Percentiles rank a stretch among this genome's conserved stretches.
Conservation (phyloP, 1,284 basidiomycete species). For the Marasmius tenuissimus region DNA sequence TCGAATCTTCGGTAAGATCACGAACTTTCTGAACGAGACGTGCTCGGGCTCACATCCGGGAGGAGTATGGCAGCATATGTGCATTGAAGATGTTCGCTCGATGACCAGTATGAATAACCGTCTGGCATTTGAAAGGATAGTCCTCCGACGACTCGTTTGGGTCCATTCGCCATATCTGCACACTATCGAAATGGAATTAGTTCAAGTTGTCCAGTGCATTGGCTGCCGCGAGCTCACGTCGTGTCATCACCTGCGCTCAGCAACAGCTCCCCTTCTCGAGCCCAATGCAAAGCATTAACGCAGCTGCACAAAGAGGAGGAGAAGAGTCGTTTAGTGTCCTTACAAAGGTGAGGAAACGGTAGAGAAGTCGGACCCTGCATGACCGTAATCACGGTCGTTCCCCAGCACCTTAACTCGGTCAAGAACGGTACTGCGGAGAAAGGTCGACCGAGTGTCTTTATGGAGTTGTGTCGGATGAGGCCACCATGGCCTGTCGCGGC, state of each 20-base stretch:
- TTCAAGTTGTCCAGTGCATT: conserved; percentile 27
- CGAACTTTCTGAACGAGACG: conserved; percentile 12
- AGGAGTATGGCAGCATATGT: conserved; percentile 77
- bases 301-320: conserved; percentile 45
- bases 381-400: conserved; percentile 47
- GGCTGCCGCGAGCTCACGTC: conserved; percentile 48
- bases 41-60: conserved; percentile 52
- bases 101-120: conserved; percentile 78
- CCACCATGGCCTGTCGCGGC: background rate
- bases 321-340: conserved; percentile 1
- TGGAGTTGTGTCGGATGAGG: background rate
- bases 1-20: conserved; percentile 17
- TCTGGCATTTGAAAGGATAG: conserved; percentile 64
- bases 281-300: conserved; percentile 87
- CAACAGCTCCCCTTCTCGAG: conserved; percentile 69
- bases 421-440: background rate
- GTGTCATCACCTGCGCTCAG: conserved; percentile 84
- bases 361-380: conserved; percentile 55
- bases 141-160: conserved; percentile 31
- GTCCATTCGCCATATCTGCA: conserved; percentile 71
- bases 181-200: conserved; percentile 29
- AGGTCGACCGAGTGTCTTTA: background rate
- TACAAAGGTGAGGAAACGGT: background rate
- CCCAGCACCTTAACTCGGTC: conserved; percentile 50
- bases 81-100: conserved; percentile 86